Percentiles rank a stretch among this genome's conserved stretches.
phyloP scores from a whole-genome alignment of 345 rosid species.

The Lenwebbia sp. region DNA sequence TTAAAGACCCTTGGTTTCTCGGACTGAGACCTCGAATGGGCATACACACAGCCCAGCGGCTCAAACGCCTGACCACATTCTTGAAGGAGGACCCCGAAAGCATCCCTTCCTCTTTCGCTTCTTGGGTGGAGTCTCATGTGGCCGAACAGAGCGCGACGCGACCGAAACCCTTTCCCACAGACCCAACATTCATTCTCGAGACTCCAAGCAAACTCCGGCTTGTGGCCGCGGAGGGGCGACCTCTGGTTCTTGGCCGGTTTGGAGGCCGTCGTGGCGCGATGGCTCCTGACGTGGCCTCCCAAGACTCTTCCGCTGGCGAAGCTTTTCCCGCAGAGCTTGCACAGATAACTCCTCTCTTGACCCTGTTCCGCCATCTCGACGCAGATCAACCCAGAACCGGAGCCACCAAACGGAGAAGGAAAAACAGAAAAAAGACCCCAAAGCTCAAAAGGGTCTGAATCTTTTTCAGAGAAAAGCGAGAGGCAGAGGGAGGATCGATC shows the following conservation, averaged over 20 bases:
- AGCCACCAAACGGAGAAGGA: background rate
- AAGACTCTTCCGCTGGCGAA: constrained; percentile 18
- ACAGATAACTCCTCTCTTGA: constrained; percentile 1
- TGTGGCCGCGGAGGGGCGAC: background rate
- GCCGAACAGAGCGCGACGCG: background rate
- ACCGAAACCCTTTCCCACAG: background rate
- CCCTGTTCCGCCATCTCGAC: background rate
- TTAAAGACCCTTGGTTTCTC: background rate
- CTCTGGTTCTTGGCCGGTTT: background rate
- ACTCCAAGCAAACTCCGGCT: background rate
- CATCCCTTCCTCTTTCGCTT: background rate
- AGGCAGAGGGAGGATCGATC: background rate
- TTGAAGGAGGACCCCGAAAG: background rate
- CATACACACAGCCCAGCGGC: background rate
- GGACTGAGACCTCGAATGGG: background rate
- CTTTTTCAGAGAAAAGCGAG: background rate
- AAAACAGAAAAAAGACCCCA: background rate
- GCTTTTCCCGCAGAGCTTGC: constrained; percentile 18
- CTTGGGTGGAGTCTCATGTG: background rate
- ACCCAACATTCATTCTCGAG: background rate
- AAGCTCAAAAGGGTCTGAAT: background rate
- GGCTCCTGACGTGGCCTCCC: constrained; percentile 25
- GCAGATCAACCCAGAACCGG: background rate
- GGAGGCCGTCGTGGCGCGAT: background rate
- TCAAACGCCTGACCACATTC: background rate